Conservation (phyloP, 768 basidiomycete genomes). For the Collybiopsis luxurians region DNA sequence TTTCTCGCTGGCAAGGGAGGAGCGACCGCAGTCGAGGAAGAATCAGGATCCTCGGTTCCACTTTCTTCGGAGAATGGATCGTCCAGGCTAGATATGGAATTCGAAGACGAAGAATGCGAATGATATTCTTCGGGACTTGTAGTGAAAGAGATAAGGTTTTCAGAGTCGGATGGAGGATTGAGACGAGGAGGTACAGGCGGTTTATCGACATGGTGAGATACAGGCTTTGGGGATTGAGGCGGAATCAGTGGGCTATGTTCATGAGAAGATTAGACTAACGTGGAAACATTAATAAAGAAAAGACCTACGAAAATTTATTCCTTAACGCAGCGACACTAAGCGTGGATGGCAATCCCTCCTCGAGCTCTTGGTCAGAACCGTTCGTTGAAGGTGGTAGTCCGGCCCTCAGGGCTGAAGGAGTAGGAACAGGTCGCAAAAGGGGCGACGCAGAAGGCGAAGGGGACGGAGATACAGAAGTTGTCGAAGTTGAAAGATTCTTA, state of each 20-base stretch:
- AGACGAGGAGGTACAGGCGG: slow-evolving; percentile 1
- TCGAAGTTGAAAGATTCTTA: slow-evolving; percentile 21
- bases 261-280: background rate
- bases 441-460: slow-evolving; percentile 45
- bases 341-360: slow-evolving; percentile 17
- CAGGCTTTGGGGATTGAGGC: slow-evolving; percentile 9
- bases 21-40: slow-evolving; percentile 9
- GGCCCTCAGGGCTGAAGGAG: slow-evolving; percentile 20
- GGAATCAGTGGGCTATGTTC: slow-evolving; percentile 8
- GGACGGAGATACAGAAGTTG: slow-evolving; percentile 17
- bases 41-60: slow-evolving; percentile 2
- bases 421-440: slow-evolving; percentile 49
- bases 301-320: slow-evolving; percentile 45
- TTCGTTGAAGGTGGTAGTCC: slow-evolving; percentile 6
- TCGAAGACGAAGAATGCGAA: slow-evolving; percentile 12
- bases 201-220: background rate
- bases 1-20: slow-evolving; percentile 17
- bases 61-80: slow-evolving; percentile 22
- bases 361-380: background rate
- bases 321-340: slow-evolving; percentile 40
- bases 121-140: slow-evolving; percentile 4
- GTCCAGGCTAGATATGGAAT: slow-evolving; percentile 14
- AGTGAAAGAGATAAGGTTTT: slow-evolving; percentile 6
- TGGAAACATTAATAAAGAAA: background rate
- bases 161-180: background rate